Base-by-base conservation (phyloP, 352 stramenopile genomes). In the Phytophthora palmivora region DNA sequence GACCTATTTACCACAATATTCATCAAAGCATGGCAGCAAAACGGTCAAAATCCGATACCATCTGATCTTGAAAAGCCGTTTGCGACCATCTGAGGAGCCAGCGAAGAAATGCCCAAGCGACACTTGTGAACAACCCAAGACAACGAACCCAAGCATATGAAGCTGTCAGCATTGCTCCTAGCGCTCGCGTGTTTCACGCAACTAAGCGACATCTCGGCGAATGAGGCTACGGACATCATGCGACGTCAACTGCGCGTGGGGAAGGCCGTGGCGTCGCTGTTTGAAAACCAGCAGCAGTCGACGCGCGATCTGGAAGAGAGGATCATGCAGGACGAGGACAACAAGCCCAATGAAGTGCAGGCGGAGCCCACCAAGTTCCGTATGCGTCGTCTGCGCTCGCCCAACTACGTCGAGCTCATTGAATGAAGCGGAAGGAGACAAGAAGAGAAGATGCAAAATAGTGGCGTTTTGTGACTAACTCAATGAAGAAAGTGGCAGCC, bases 271-370 rank as follows among this genome's bases (percentile, higher is more conserved):
- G 65, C 65, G 4, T 70, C 59, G 41, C 59, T 73, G 6, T 70
- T 73, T 36, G 65, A 73, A 52, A 73, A 70, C 42, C 44, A 74
- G 43, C 59, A 74, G 41, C 59, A 74, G 48, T 66, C 65, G 16
- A 26, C 44, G 21, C 50, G 64, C n/a, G 58, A 72, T 3, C 45
- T 72, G 43, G 38, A 72, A 10, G 58, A 62, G 30, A 44, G 55
- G 18, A 72, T 65, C n/a, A 60, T 69, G 64, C 50, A 72, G 32
- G 64, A 68, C 38, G 58, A 72, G 12, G 45, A 67, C 33, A 45
- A 70, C 45, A 68, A 72, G 46, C 32, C 32, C 51, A 34, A 56
- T 15, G 63, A 72, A 28, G 58, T 68, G 51, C 58, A 68, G 36
- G 64, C 51, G 11, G 64, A 68, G 24, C 38, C 51, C 22, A 53